A percentile compares a stretch with the other conserved stretches of the same genome.
These are phyloP conservation scores for Trametes elegans DNA, from an alignment of 768 basidiomycete species.

Conservation along the genomic window DNA sequence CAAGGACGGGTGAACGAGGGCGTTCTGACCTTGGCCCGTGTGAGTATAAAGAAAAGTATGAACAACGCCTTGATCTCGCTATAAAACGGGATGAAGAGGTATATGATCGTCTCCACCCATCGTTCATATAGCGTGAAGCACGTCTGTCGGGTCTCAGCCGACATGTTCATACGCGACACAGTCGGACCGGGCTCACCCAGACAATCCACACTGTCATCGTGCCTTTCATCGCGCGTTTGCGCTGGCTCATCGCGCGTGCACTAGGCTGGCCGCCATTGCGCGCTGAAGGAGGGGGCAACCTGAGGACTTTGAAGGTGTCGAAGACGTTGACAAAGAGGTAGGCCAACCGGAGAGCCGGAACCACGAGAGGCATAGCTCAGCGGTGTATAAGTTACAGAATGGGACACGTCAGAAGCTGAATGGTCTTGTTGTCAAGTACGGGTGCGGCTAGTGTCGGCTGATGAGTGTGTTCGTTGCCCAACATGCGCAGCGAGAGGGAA, in stretches of 20 bases:
- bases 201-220: constrained; percentile 82
- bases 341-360: constrained; percentile 61
- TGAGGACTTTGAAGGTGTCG: constrained; percentile 82
- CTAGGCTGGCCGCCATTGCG: constrained; percentile 62
- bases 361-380: constrained; percentile 60
- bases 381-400: not conserved
- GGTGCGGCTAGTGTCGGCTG: not conserved
- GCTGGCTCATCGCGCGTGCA: constrained; percentile 62
- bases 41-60: constrained; percentile 71
- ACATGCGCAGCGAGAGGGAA: not conserved
- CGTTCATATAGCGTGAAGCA: constrained; percentile 70
- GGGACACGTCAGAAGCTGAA: not conserved
- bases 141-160: constrained; percentile 41
- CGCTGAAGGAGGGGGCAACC: constrained; percentile 53
- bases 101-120: constrained; percentile 58
- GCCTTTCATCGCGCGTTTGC: constrained; percentile 86
- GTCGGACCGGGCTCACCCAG: constrained; percentile 54
- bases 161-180: not conserved
- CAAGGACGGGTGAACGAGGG: no score
- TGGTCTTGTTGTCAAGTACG: not conserved
- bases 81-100: constrained; percentile 80
- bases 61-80: constrained; percentile 75
- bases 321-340: constrained; percentile 80
- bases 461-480: not conserved
- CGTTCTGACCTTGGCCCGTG: constrained; percentile 69